Evolutionary conservation across 805 yeast species (phyloP), one percentile per base, ranked within the genome.

Genomic region (Wickerhamiella sergipiensis): DNA sequence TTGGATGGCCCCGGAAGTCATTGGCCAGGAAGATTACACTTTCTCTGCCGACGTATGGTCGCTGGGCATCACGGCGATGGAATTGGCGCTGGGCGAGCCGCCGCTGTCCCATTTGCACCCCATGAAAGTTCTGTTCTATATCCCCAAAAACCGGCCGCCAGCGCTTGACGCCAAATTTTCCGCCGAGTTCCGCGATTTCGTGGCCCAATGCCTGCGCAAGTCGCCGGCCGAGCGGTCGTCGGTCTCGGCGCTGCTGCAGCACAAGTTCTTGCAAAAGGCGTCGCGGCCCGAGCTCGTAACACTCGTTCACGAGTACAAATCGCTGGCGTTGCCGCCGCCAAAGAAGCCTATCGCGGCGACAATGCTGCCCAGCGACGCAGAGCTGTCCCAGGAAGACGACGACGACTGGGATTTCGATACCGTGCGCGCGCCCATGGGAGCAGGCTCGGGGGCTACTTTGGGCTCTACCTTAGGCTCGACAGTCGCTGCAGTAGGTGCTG

Each of bases 1-100:
- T 64, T 92, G 98, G 98, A 92, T 92, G 98, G 97, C 98, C 0
- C 98, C 98, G 0, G 98, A 90, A 65, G 98, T 90, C 31, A 90
- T 90, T 40, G 76, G 85, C 69, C 97, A 90, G 65, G 95, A 78
- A 56, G 78, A 75, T 54, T 77, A 80, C 57, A 78, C 80, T n/a
- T 81, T 76, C 49, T 74, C 78, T 48, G 89, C 90, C 0, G 92
- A 83, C 64, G 74, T 83, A 2, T 83, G 92, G 92, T 80, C 86
- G 8, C 67, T 83, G 52, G 92, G 90, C 1, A 83, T 86, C 53
- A 83, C 90, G 36, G 79, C 85, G 2, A 80, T 80, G 51, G 94
- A 84, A 61, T 65, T 84, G 54, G 81, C 83, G 12, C 72, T 72
- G 29, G 87, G 89, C 0, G 80, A 75, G 56, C 92, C 94, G 0